Evolutionary conservation across 2,329 filamentous ascomycete genomes (phyloP).

Genomic region (Pyricularia sp.): DNA sequence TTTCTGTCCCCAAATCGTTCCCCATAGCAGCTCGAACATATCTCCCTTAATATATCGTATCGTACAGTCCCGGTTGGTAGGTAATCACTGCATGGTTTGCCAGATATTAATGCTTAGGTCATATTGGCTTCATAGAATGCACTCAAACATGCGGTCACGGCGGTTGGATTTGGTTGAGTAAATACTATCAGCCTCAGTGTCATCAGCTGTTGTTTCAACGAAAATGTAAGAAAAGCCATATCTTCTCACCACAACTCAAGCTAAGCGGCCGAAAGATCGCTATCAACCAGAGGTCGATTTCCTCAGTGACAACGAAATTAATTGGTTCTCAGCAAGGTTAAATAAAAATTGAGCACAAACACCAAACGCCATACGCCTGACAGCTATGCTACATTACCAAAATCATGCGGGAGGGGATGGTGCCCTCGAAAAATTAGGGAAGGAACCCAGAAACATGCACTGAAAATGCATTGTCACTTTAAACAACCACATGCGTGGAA

Average conservation of each 20-base stretch:
- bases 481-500: conserved; percentile 52
- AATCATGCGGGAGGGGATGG: neutral
- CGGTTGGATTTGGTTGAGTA: neutral
- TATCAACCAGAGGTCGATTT: neutral
- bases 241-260: neutral
- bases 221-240: neutral
- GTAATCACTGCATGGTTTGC: neutral
- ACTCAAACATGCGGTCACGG: neutral
- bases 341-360: neutral
- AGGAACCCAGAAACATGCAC: neutral
- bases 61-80: neutral
- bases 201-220: neutral
- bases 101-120: neutral
- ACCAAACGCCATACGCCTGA: neutral
- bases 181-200: neutral
- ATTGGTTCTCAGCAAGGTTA: neutral
- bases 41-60: neutral
- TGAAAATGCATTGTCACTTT: conserved; percentile 5
- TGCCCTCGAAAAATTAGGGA: too few species aligned
- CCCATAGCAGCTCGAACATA: neutral
- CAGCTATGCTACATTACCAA: neutral
- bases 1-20: neutral
- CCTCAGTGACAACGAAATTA: neutral
- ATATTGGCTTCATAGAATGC: neutral
- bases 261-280: neutral